Conservation (phyloP, 331 rosid species). For the Acacia pycnantha region DNA sequence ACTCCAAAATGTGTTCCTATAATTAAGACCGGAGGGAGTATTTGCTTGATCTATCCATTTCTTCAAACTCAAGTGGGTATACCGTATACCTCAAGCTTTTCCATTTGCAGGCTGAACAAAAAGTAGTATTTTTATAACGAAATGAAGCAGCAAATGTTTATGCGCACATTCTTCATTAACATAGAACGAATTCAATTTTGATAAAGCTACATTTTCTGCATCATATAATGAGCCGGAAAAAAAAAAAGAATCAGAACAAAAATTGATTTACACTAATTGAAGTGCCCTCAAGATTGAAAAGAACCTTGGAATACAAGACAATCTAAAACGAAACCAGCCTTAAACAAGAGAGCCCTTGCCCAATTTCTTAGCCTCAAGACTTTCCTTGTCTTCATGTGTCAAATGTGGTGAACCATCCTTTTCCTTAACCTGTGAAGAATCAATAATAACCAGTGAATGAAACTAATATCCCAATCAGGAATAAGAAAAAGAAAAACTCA, state of each 20-base stretch:
- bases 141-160: not conserved
- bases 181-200: not conserved
- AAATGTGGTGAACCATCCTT: constrained; percentile 55
- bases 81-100: not conserved
- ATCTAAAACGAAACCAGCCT: constrained; percentile 11
- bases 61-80: not conserved
- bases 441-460: not conserved
- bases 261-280: constrained; percentile 35
- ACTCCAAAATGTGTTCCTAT: no score
- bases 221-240: not conserved
- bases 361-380: constrained; percentile 58
- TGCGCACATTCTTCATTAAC: not conserved
- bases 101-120: not conserved
- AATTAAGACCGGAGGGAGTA: no score
- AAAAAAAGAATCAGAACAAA: constrained; percentile 3
- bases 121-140: not conserved
- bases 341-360: constrained; percentile 65
- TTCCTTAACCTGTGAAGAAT: constrained; percentile 44
- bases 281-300: constrained; percentile 25
- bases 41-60: not conserved
- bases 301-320: constrained; percentile 17
- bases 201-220: constrained; percentile 5
- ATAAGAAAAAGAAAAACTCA: not conserved
- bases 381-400: constrained; percentile 56
- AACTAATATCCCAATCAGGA: not conserved